Conservation (phyloP, 2,329 filamentous ascomycete genomes). For the Fusarium avenaceum region DNA sequence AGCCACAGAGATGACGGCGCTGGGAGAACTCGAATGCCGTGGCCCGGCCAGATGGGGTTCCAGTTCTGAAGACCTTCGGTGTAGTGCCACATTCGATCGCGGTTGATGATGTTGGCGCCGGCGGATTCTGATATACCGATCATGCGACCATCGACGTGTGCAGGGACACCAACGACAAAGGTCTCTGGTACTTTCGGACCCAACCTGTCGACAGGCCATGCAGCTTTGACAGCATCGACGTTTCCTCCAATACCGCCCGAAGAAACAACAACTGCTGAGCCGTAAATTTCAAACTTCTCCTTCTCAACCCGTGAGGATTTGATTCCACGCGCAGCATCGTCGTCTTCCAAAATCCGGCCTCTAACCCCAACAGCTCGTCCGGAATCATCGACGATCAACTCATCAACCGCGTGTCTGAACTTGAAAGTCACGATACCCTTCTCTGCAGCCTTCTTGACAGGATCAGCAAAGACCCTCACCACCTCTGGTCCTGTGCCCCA, state of each 20-base stretch:
- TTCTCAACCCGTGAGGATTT: conserved; percentile 63
- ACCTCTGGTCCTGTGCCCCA: conserved; percentile 74
- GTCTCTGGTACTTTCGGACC: conserved; percentile 67
- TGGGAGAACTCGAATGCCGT: conserved; percentile 72
- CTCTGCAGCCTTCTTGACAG: conserved; percentile 65
- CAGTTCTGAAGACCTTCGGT: conserved; percentile 73
- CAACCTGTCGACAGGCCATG: conserved; percentile 70
- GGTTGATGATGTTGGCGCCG: conserved; percentile 70
- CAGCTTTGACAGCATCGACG: conserved; percentile 69
- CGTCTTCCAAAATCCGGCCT: conserved; percentile 66
- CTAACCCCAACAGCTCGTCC: conserved; percentile 67
- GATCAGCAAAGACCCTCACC: conserved; percentile 69
- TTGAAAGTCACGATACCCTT: conserved; percentile 67
- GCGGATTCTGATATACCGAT: conserved; percentile 66
- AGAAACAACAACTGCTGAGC: conserved; percentile 66
- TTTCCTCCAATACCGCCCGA: conserved; percentile 73
- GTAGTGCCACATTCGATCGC: conserved; percentile 76
- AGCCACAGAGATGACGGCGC: conserved; percentile 74
- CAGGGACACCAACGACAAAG: conserved; percentile 72
- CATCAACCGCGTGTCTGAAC: conserved; percentile 70
- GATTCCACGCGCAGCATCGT: conserved; percentile 65
- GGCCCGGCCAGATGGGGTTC: conserved; percentile 71
- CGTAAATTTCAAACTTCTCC: conserved; percentile 66
- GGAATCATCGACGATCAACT: conserved; percentile 66
- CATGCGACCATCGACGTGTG: conserved; percentile 75